A percentile compares a stretch with the other conserved stretches of the same genome.
Evolutionary conservation across 140 eudicot genomes (phyloP).

Genomic region (Flaveria floridana): DNA sequence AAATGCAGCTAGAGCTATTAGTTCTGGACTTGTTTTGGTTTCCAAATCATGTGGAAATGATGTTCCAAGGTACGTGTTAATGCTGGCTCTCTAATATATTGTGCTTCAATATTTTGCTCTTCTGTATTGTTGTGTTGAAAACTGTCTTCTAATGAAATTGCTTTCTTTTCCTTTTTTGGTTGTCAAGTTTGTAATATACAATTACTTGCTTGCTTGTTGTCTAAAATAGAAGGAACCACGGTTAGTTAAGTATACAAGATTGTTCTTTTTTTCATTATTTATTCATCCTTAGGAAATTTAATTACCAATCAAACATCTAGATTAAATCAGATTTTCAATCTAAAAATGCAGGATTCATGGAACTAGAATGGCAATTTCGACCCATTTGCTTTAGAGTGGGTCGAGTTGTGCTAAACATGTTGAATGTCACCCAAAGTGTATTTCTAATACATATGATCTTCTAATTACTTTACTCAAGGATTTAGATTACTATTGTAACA

Average conservation of each 20-base stretch:
- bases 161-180: not conserved
- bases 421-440: not conserved
- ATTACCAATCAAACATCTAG: not conserved
- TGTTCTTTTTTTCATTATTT: not conserved
- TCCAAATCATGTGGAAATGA: conserved; percentile 94
- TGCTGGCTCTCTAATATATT: not conserved
- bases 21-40: conserved; percentile 80
- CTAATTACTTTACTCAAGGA: not conserved
- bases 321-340: not conserved
- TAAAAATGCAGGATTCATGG: not conserved
- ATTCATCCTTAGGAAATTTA: not conserved
- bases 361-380: not conserved
- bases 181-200: conserved; percentile 2
- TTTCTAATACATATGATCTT: not conserved
- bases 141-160: not conserved
- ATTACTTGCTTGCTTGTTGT: conserved; percentile 8
- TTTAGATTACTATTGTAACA: not conserved
- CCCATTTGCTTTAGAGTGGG: not conserved
- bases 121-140: not conserved
- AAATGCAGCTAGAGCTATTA: conserved; percentile 70
- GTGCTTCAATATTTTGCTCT: not conserved
- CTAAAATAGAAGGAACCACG: conserved; percentile 6
- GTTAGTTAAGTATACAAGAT: conserved; percentile 13
- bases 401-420: not conserved
- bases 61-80: conserved; percentile 65